Evolutionary conservation across 148 eudicot species (phyloP), one percentile per base, ranked within the genome.

Genomic region (Diospyros kaki): DNA sequence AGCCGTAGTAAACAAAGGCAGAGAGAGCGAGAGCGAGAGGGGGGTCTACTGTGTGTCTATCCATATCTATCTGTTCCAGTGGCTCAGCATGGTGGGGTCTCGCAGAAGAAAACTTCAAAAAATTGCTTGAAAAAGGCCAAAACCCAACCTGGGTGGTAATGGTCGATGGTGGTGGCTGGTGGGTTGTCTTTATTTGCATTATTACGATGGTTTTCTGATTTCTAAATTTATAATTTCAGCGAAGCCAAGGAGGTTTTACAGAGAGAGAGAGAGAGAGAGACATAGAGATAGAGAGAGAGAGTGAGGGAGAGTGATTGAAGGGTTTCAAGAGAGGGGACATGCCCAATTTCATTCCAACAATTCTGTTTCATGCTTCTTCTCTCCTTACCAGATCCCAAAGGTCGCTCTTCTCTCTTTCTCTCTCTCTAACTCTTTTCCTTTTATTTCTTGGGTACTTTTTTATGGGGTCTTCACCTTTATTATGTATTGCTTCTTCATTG

Each of bases 191-290:
- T 75, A 67, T 55, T 66, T 9, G 38, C 42, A 39, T 40, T 53
- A 56, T 71, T 15, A 46, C 9, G 3, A 50, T 53, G 39, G 17
- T 2, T 58, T 1, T n/a, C n/a, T n/a, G n/a, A n/a, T n/a, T n/a
- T n/a, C n/a, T n/a, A n/a, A n/a, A n/a, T n/a, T n/a, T n/a, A n/a
- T n/a, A 18, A 1, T 59, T 48, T 46, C 68, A 39, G 67, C 56
- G 45, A 56, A 45, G 53, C 74, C 74, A 58, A 11, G 28, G 17
- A 63, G 50, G 14, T 14, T 62, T 56, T 66, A 58, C 40, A 76
- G 78, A 77, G 77, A 77, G 74, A 65, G 73, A 58, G 65, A 45
- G 67, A 64, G 64, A 66, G 66, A 67, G 73, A 58, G 50, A n/a
- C 4, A 48, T 4, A 48, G 52, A 3, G 4, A 3, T 48, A 61